Percentiles rank a stretch among this genome's conserved stretches.
Evolutionary conservation across 352 stramenopile genomes (phyloP).

Genomic region (Globisporangium iwayamae): DNA sequence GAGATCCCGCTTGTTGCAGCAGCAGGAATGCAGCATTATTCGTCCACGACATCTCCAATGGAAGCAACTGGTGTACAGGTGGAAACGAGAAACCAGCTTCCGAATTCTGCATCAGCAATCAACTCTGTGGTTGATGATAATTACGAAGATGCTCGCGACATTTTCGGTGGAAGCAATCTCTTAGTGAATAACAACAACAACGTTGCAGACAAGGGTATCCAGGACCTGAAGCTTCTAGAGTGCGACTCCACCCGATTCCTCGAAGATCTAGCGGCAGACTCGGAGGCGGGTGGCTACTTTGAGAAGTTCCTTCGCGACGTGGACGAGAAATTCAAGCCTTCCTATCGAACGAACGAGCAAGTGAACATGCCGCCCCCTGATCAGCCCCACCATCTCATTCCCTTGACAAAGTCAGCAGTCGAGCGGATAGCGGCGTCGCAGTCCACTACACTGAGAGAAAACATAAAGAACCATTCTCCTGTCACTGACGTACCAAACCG

Average conservation of each 20-base stretch:
- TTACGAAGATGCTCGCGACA: background rate
- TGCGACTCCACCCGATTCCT: slow-evolving; percentile 12
- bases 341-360: background rate
- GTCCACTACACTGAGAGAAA: background rate
- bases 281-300: slow-evolving; percentile 16
- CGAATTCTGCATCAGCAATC: background rate
- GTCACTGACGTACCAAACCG: background rate
- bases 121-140: background rate
- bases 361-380: background rate
- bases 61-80: background rate
- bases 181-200: background rate
- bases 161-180: background rate
- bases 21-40: background rate
- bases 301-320: slow-evolving; percentile 20
- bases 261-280: slow-evolving; percentile 15
- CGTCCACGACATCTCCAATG: background rate
- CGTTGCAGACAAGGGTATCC: background rate
- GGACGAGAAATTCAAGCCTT: slow-evolving; percentile 7
- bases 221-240: background rate
- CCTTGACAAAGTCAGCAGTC: background rate
- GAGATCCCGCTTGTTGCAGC: slow-evolving; percentile 12
- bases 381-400: too few relatives aligned
- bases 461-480: background rate
- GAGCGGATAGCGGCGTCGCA: background rate
- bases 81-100: background rate